phyloP scores from a whole-genome alignment of 805 yeast genomes.

The Candida vartiovaarae region DNA sequence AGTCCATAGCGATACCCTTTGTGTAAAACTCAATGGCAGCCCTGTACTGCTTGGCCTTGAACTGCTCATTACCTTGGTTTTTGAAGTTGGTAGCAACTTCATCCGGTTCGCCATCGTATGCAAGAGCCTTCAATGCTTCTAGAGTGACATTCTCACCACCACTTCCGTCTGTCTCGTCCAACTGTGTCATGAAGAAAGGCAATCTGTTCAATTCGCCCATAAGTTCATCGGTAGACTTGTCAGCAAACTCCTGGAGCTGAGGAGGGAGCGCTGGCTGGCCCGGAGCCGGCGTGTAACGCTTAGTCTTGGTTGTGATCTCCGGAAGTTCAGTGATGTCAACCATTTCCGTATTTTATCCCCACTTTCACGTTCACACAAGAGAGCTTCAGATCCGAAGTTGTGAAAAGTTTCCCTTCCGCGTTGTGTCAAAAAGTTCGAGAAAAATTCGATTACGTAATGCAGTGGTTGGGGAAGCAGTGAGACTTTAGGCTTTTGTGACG shows the following conservation, averaged over 20 bases:
- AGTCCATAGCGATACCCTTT: constrained; percentile 68
- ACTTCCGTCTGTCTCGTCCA: constrained; percentile 69
- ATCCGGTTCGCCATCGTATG: constrained; percentile 92
- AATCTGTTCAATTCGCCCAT: constrained; percentile 70
- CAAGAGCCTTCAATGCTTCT: constrained; percentile 87
- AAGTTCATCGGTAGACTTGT: constrained; percentile 69
- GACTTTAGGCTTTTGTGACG: too few species aligned
- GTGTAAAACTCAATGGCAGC: constrained; percentile 76
- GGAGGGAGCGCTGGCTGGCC: constrained; percentile 77
- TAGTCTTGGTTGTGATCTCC: constrained; percentile 21
- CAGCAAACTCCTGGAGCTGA: constrained; percentile 55
- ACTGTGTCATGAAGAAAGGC: constrained; percentile 91
- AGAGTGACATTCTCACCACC: constrained; percentile 69
- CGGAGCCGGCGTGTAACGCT: constrained; percentile 39
- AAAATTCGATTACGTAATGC: too few species aligned
- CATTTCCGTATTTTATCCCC: constrained; percentile 1
- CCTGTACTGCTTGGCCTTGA: constrained; percentile 58
- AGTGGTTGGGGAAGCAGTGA: too few species aligned
- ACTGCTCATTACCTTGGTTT: constrained; percentile 88
- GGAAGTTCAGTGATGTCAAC: constrained; percentile 14
- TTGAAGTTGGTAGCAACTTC: constrained; percentile 88
- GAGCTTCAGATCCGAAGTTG: too few species aligned
- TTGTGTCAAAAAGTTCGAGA: too few species aligned
- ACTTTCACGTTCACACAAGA: too few species aligned
- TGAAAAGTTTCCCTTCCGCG: too few species aligned